A percentile compares a stretch with the other conserved stretches of the same genome.
Conservation (phyloP, 192 early-diverging fungal genomes). For the Podila epicladia region DNA sequence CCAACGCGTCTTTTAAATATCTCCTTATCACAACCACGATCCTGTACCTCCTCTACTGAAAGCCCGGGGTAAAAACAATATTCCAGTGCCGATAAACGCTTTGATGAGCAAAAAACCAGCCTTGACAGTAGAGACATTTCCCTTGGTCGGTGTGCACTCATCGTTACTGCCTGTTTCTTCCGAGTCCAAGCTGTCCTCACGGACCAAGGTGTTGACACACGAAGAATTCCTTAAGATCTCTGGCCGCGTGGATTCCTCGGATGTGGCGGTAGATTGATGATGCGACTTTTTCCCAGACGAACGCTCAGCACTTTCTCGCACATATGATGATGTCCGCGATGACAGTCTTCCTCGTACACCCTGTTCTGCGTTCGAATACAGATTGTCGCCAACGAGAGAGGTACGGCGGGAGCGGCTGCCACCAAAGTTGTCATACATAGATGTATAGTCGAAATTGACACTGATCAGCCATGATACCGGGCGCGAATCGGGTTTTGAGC, state of each 20-base stretch:
- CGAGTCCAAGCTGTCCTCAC: constrained; percentile 5
- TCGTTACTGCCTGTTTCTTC: not conserved
- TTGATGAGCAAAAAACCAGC: constrained; percentile 62
- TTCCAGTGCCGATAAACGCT: constrained; percentile 81
- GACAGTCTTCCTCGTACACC: not conserved
- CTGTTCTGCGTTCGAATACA: constrained; percentile 19
- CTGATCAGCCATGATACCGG: constrained; percentile 42
- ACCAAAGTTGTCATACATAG: constrained; percentile 41
- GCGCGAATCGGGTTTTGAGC: constrained; percentile 16
- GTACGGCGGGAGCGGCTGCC: constrained; percentile 18
- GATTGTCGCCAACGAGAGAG: constrained; percentile 12
- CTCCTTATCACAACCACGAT: constrained; percentile 12
- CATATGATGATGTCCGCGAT: constrained; percentile 10
- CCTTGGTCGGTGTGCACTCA: constrained; percentile 26
- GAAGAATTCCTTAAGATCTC: not conserved
- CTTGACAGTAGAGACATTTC: constrained; percentile 29
- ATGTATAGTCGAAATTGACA: constrained; percentile 34
- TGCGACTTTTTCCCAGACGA: constrained; percentile 3
- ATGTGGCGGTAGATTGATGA: not conserved
- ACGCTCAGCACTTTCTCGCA: not conserved
- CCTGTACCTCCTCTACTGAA: constrained; percentile 59
- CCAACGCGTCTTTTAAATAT: not conserved
- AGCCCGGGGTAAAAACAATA: constrained; percentile 77
- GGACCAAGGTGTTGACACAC: not conserved
- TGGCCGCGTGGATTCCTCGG: not conserved